Evolutionary conservation across 148 eudicot species (phyloP).

Genomic region (Dysphania ambrosioides): DNA sequence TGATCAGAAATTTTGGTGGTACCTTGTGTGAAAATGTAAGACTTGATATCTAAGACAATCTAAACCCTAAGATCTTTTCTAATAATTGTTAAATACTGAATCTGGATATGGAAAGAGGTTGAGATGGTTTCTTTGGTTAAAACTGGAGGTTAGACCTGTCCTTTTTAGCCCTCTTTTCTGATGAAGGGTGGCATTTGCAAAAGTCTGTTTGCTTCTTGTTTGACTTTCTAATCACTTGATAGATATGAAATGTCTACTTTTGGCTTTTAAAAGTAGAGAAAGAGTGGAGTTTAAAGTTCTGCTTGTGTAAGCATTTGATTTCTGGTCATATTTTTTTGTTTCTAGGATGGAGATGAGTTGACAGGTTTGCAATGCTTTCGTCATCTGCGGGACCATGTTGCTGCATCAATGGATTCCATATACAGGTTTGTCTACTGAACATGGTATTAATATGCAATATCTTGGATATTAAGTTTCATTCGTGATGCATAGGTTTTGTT

Average conservation of each 20-base stretch:
- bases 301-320: not conserved
- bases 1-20: not conserved
- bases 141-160: not conserved
- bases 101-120: not conserved
- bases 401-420: conserved; percentile 68
- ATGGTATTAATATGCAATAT: not conserved
- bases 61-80: not conserved
- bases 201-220: not conserved
- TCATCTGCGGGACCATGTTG: conserved; percentile 83
- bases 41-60: not conserved
- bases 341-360: conserved; percentile 85
- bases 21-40: not conserved
- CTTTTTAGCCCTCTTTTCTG: not conserved
- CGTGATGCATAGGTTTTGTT: not conserved
- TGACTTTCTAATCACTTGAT: not conserved
- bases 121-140: not conserved
- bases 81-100: not conserved
- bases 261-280: not conserved
- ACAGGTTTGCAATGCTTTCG: conserved; percentile 97
- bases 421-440: conserved; percentile 65
- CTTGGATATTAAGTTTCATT: not conserved
- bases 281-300: not conserved
- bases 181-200: not conserved
- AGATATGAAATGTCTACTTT: not conserved
- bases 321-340: conserved; percentile 8